Percentiles rank a stretch among this genome's conserved stretches.
Conservation (phyloP, 352 stramenopile species). For the Pythium sukuiense region DNA sequence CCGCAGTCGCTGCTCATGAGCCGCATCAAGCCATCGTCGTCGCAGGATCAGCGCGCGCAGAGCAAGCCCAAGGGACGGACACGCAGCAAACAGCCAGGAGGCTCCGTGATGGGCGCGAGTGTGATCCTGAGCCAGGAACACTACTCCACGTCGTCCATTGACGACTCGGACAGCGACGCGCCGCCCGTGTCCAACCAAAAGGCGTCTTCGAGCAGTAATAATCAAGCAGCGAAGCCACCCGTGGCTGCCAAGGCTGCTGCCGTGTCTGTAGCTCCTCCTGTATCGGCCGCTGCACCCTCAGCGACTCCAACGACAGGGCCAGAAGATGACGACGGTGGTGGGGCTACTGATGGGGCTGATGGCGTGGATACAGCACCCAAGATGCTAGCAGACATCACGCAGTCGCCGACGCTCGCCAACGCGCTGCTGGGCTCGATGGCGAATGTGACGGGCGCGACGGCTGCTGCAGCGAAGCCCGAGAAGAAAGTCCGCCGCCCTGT, state of each 20-base stretch:
- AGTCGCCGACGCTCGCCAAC: slow-evolving; percentile 8
- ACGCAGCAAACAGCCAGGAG: slow-evolving; percentile 24
- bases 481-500: slow-evolving; percentile 33
- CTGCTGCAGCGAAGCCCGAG: background rate
- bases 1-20: slow-evolving; percentile 76
- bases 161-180: slow-evolving; percentile 42
- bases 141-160: slow-evolving; percentile 50
- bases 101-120: slow-evolving; percentile 45
- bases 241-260: background rate
- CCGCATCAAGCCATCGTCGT: slow-evolving; percentile 61
- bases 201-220: background rate
- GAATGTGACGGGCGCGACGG: background rate
- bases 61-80: slow-evolving; percentile 28
- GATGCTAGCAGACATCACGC: slow-evolving; percentile 8
- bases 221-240: background rate
- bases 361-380: slow-evolving; percentile 6
- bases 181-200: slow-evolving; percentile 10
- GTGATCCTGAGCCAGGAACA: slow-evolving; percentile 48
- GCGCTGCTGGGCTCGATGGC: background rate
- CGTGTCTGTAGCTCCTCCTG: background rate
- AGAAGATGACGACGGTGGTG: slow-evolving; percentile 27
- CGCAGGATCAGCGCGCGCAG: slow-evolving; percentile 25
- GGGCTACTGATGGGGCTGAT: background rate
- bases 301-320: background rate
- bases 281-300: background rate